Conservation (phyloP, 2,329 filamentous ascomycete genomes). For the Zalaria sp. region DNA sequence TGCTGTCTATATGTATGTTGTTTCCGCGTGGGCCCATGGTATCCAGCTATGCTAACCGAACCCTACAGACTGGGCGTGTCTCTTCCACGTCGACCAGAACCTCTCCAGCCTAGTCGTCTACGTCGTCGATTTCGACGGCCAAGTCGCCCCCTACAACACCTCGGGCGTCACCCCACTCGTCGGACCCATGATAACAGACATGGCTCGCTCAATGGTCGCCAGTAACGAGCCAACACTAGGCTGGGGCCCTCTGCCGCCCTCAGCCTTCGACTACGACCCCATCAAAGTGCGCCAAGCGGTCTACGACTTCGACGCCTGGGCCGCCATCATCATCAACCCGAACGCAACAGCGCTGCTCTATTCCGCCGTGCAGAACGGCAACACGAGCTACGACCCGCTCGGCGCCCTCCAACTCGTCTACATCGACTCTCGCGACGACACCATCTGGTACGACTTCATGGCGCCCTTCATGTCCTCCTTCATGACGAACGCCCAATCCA, state of each 20-base stretch:
- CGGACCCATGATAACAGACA: constrained; percentile 38
- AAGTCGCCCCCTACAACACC: constrained; percentile 35
- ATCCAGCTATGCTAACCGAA: neutral
- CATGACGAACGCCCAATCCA: constrained; percentile 29
- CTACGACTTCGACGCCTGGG: constrained; percentile 45
- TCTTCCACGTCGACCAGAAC: constrained; percentile 37
- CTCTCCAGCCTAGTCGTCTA: constrained; percentile 36
- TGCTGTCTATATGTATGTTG: constrained; percentile 37
- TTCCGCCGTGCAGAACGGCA: constrained; percentile 38
- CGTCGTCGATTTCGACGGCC: constrained; percentile 50
- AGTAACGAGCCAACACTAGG: constrained; percentile 31
- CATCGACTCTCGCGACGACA: constrained; percentile 42
- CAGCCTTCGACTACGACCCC: constrained; percentile 42
- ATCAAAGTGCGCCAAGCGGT: constrained; percentile 42
- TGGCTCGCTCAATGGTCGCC: constrained; percentile 29
- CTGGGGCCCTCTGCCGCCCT: constrained; percentile 33
- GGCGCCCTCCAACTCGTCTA: constrained; percentile 45
- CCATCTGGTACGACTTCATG: constrained; percentile 39
- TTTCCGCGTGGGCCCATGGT: neutral
- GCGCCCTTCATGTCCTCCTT: constrained; percentile 35
- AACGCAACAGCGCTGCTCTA: constrained; percentile 43
- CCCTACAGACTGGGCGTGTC: constrained; percentile 38
- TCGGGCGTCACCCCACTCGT: constrained; percentile 34
- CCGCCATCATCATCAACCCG: constrained; percentile 47
- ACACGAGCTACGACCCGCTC: constrained; percentile 45